A percentile compares a stretch with the other conserved stretches of the same genome.
Evolutionary conservation across 2,329 filamentous ascomycete species (phyloP).

Genomic region (Tolypocladium amazonense): DNA sequence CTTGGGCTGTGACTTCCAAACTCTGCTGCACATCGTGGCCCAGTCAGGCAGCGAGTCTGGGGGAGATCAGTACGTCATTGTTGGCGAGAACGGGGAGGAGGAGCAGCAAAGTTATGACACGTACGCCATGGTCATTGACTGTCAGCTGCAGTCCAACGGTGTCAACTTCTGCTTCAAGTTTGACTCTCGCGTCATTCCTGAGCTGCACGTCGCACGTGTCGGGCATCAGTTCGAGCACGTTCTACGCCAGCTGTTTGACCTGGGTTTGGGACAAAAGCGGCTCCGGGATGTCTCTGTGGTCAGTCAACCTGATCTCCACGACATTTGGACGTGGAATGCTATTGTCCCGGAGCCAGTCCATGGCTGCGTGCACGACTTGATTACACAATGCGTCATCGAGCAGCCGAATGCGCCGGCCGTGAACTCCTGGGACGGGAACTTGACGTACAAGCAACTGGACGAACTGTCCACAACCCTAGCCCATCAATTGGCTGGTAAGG

Average conservation of each 20-base stretch:
- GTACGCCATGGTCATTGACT: slow-evolving; percentile 2
- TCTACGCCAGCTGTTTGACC: slow-evolving; percentile 1
- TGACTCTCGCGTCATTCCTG: slow-evolving; percentile 3
- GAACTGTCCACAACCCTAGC: slow-evolving; percentile 5
- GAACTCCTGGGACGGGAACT: slow-evolving; percentile 16
- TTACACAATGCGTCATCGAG: slow-evolving; percentile 3
- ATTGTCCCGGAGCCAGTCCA: slow-evolving; percentile 5
- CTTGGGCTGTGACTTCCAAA: slow-evolving; percentile 8
- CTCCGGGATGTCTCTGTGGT: slow-evolving; percentile 3
- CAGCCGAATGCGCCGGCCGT: slow-evolving; percentile 10
- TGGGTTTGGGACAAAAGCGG: background rate
- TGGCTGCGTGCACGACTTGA: slow-evolving; percentile 9
- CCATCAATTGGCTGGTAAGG: slow-evolving; percentile 4
- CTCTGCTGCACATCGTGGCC: slow-evolving; percentile 3
- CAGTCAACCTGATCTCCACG: slow-evolving; percentile 6
- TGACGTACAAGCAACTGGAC: slow-evolving; percentile 28
- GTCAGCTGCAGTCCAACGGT: background rate
- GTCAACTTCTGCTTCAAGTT: slow-evolving; percentile 3
- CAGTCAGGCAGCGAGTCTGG: background rate
- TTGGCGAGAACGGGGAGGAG: background rate
- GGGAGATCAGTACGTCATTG: background rate
- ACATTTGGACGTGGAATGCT: slow-evolving; percentile 10
- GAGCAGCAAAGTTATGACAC: background rate
- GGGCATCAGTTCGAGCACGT: slow-evolving; percentile 5
- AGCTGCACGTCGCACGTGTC: slow-evolving; percentile 2